A percentile compares a stretch with the other conserved stretches of the same genome.
These are phyloP conservation scores for Geotrichum klebahnii DNA, from an alignment of 1,139 yeast genomes.

Conservation along the genomic window DNA sequence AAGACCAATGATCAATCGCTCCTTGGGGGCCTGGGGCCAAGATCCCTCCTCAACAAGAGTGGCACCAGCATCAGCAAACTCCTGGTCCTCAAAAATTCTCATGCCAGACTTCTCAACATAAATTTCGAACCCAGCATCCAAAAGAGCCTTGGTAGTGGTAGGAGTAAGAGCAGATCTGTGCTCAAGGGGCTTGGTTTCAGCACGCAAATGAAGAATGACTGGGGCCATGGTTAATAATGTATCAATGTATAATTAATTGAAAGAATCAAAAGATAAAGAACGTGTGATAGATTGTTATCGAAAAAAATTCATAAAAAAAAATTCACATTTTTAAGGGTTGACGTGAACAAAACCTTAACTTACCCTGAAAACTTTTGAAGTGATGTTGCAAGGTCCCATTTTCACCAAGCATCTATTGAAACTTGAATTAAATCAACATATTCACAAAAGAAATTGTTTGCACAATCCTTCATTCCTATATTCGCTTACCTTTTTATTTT, in stretches of 20 bases:
- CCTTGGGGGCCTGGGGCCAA: conserved; percentile 86
- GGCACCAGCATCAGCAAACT: conserved; percentile 77
- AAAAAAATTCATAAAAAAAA: background rate
- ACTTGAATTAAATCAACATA: background rate
- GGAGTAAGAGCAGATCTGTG: conserved; percentile 97
- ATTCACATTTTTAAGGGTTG: background rate
- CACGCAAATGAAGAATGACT: conserved; percentile 67
- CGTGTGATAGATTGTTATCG: background rate
- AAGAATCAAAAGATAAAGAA: background rate
- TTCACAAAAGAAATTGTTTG: too few relatives aligned
- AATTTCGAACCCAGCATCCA: conserved; percentile 84
- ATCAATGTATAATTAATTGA: background rate
- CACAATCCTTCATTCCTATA: too few relatives aligned
- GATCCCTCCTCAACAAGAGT: conserved; percentile 86
- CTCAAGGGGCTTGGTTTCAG: conserved; percentile 94
- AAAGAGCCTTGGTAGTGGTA: conserved; percentile 72
- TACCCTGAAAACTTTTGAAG: conserved; percentile 1
- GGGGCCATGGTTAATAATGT: conserved; percentile 18
- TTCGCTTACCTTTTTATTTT: too few relatives aligned
- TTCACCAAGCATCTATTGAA: background rate
- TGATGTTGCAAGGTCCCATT: background rate
- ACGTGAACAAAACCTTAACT: background rate
- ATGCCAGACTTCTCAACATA: conserved; percentile 84
- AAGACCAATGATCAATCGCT: conserved; percentile 84
- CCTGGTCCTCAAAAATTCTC: conserved; percentile 70